Evolutionary conservation across 1,284 basidiomycete species (phyloP).

Genomic region (Sporisorium sorghi): DNA sequence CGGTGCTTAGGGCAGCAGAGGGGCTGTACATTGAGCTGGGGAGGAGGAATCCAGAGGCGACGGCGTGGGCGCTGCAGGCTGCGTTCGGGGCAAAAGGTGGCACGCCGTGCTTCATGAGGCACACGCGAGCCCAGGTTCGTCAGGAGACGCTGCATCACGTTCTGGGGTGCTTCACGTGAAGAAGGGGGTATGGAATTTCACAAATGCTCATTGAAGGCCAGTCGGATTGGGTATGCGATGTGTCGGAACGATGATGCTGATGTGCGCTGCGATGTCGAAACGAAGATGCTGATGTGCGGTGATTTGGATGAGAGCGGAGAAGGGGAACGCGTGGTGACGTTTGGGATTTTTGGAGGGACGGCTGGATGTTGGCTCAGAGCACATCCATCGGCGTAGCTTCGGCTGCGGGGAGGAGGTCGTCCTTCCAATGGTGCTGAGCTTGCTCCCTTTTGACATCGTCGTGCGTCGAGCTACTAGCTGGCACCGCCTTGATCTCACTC

Average conservation of each 20-base stretch:
- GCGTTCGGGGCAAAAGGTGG: constrained; percentile 9
- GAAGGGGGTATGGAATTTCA: constrained; percentile 1
- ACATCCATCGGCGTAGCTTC: constrained; percentile 16
- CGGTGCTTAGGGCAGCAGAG: constrained; percentile 16
- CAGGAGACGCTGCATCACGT: constrained; percentile 19
- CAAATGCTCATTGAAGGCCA: too few relatives aligned
- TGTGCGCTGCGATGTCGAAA: too few relatives aligned
- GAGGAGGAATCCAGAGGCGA: constrained; percentile 23
- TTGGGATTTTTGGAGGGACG: not conserved
- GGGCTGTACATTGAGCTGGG: constrained; percentile 20
- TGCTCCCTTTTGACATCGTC: not conserved
- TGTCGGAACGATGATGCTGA: too few relatives aligned
- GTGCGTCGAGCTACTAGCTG: not conserved
- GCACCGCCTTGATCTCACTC: not conserved
- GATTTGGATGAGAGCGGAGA: not conserved
- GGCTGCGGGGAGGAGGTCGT: constrained; percentile 10
- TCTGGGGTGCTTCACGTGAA: not conserved
- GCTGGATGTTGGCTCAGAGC: constrained; percentile 13
- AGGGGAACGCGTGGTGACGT: constrained; percentile 4
- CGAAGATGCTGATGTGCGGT: too few relatives aligned
- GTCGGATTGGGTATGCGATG: too few relatives aligned
- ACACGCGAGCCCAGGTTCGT: constrained; percentile 4
- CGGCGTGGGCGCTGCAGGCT: constrained; percentile 16
- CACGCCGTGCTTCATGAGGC: constrained; percentile 33
- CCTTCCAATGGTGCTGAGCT: constrained; percentile 8